Evolutionary conservation across 345 rosid genomes (phyloP).

Genomic region (Corchorus capsularis): DNA sequence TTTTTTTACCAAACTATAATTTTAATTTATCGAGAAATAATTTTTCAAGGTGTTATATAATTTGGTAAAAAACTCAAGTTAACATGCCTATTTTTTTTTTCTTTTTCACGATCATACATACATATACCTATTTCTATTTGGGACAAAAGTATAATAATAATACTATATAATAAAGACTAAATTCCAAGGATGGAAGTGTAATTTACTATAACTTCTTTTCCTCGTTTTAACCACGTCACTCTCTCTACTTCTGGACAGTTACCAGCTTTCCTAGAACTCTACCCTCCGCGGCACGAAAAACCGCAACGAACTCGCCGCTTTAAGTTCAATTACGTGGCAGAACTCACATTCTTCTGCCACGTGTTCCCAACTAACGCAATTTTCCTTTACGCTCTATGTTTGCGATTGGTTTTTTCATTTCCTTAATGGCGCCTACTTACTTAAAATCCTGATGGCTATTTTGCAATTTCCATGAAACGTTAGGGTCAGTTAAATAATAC

Average conservation of each 20-base stretch:
- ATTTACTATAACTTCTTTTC: neutral
- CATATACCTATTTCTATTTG: too few relatives aligned
- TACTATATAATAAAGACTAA: neutral
- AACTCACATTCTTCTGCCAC: neutral
- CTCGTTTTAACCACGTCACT: neutral
- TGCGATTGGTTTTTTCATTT: neutral
- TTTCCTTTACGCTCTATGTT: neutral
- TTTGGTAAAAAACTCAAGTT: neutral
- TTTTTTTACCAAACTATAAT: too few relatives aligned
- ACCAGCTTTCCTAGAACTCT: neutral
- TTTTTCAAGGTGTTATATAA: too few relatives aligned
- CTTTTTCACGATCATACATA: too few relatives aligned
- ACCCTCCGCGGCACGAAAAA: neutral
- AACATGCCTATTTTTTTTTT: too few relatives aligned
- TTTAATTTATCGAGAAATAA: too few relatives aligned
- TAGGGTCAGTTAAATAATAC: neutral
- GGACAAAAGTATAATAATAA: neutral
- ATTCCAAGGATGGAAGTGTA: neutral
- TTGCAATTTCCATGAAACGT: neutral
- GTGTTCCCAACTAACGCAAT: neutral
- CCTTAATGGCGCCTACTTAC: conserved; percentile 23
- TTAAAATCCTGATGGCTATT: conserved; percentile 27
- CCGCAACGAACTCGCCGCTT: neutral
- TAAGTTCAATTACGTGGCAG: neutral
- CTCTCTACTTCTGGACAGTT: neutral